A percentile compares a stretch with the other conserved stretches of the same genome.
Conservation (phyloP, 2,329 filamentous ascomycete genomes). For the Cadophora luteo-olivacea region DNA sequence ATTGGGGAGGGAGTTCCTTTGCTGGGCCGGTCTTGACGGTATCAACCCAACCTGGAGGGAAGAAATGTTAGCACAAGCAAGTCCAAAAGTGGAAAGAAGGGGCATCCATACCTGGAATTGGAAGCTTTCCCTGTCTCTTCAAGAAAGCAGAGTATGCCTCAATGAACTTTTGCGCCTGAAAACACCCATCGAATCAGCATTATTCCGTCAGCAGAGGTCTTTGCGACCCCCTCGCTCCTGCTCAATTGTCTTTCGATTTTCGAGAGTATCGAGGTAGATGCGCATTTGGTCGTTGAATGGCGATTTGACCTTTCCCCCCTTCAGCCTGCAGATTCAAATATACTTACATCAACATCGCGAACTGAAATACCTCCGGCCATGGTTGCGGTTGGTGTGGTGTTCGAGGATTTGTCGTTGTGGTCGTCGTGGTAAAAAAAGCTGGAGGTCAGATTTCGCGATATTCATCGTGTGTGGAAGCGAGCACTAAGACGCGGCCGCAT, state of each 20-base stretch:
- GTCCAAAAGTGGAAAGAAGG: background rate
- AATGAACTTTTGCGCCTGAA: slow-evolving; percentile 88
- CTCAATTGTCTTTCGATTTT: slow-evolving; percentile 51
- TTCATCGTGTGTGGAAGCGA: slow-evolving; percentile 17
- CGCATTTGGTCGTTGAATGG: slow-evolving; percentile 31
- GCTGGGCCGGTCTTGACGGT: slow-evolving; percentile 97
- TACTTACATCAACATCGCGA: slow-evolving; percentile 84
- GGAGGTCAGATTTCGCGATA: slow-evolving; percentile 20
- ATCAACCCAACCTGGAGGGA: slow-evolving; percentile 86
- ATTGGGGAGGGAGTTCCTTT: slow-evolving; percentile 98
- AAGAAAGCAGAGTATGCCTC: slow-evolving; percentile 84
- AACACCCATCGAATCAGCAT: slow-evolving; percentile 63
- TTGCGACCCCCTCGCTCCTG: slow-evolving; percentile 77
- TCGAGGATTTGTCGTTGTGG: slow-evolving; percentile 30
- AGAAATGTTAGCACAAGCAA: slow-evolving; percentile 33
- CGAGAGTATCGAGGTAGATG: slow-evolving; percentile 32
- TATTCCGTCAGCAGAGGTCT: slow-evolving; percentile 76
- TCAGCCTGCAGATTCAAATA: slow-evolving; percentile 38
- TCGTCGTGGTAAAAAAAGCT: slow-evolving; percentile 22
- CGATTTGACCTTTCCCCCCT: slow-evolving; percentile 24
- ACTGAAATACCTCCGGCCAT: slow-evolving; percentile 83
- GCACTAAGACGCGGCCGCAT: slow-evolving; percentile 1
- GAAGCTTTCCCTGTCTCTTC: slow-evolving; percentile 93
- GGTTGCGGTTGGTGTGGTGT: slow-evolving; percentile 60
- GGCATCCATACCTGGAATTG: slow-evolving; percentile 76